phyloP scores from a whole-genome alignment of 169 alveolate genomes.

The Eimeria sp. region DNA sequence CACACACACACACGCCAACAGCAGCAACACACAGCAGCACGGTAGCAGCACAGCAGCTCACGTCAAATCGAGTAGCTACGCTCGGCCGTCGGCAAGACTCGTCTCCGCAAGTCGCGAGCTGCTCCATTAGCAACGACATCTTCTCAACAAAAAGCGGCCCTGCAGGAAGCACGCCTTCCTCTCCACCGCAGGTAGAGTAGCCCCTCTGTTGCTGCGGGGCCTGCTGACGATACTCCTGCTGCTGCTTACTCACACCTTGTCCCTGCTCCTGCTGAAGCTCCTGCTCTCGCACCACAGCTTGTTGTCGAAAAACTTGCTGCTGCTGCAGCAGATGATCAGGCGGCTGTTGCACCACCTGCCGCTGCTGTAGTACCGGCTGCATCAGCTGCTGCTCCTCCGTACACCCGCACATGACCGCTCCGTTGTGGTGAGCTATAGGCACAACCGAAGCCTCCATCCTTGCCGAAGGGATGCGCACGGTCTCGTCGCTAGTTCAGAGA shows the following conservation, averaged over 20 bases:
- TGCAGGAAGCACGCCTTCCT: slow-evolving; percentile 66
- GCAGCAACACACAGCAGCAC: background rate
- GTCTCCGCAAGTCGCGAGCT: slow-evolving; percentile 61
- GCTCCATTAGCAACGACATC: slow-evolving; percentile 63
- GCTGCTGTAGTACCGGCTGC: slow-evolving; percentile 36
- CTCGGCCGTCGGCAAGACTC: slow-evolving; percentile 61
- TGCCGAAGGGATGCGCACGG: background rate
- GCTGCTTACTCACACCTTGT: slow-evolving; percentile 34
- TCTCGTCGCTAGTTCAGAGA: slow-evolving; percentile 1
- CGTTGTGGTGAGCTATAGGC: slow-evolving; percentile 19
- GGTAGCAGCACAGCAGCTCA: background rate
- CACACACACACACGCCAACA: background rate
- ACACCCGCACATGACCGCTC: slow-evolving; percentile 13
- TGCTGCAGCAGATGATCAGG: background rate
- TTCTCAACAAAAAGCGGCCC: slow-evolving; percentile 73
- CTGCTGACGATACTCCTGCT: slow-evolving; percentile 60
- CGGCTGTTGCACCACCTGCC: slow-evolving; percentile 43
- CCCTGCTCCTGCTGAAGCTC: slow-evolving; percentile 37
- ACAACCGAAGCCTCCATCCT: slow-evolving; percentile 52
- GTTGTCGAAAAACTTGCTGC: slow-evolving; percentile 22
- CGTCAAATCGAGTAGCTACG: slow-evolving; percentile 67
- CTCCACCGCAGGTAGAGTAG: slow-evolving; percentile 67
- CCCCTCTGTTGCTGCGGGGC: slow-evolving; percentile 31
- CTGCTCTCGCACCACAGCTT: slow-evolving; percentile 4
- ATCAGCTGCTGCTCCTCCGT: slow-evolving; percentile 32